Base-by-base conservation (phyloP, 768 basidiomycete species). In the Rhizopogon salebrosus region DNA sequence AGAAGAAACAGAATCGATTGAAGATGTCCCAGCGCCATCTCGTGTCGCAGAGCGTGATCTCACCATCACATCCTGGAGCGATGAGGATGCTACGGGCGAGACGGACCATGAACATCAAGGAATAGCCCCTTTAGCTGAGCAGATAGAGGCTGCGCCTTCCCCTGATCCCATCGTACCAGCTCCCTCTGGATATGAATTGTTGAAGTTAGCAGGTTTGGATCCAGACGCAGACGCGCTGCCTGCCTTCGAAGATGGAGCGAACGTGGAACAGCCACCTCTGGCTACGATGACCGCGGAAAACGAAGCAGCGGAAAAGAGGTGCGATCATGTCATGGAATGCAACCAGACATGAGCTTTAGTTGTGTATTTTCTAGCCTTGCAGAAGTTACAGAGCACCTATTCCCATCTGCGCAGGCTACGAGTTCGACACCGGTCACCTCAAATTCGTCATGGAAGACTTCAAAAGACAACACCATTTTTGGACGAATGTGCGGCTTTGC, bases 211-310 rank as follows among this genome's bases (percentile, higher is more conserved):
- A 14, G 83, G 82, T 14, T 59, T 78, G 18, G 64, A 75, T 46
- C 55, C 64, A 27, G 72, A 64, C 27, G 72, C 64, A 1, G 71
- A 75, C 23, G 63, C 55, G 0, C 74, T 87, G 23, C 70, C 79
- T 7, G 83, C 84, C 56, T 87, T 80, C 56, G 81, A 84, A 42
- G 83, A 82, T n/a, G 74, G 72, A 40, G 38, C 55, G 5, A 51
- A 57, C 45, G 50, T 58, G 13, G 62, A 64, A 24, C 58, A 36
- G 49, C 18, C 59, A 31, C 11, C 57, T 11, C 55, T 37, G 22
- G 42, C 54, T 42, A 41, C 34, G 29, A 6, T 38, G 49, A 24
- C 56, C 11, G 41, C 45, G 6, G 42, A 14, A 31, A 63, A 69
- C 2, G 62, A 67, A 13, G 56, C 49, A n/a, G 53, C 60, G 5